Percentiles rank a stretch among this genome's conserved stretches.
These are phyloP conservation scores for Nissolia schottii DNA, from an alignment of 306 rosid genomes.

Conservation along the genomic window DNA sequence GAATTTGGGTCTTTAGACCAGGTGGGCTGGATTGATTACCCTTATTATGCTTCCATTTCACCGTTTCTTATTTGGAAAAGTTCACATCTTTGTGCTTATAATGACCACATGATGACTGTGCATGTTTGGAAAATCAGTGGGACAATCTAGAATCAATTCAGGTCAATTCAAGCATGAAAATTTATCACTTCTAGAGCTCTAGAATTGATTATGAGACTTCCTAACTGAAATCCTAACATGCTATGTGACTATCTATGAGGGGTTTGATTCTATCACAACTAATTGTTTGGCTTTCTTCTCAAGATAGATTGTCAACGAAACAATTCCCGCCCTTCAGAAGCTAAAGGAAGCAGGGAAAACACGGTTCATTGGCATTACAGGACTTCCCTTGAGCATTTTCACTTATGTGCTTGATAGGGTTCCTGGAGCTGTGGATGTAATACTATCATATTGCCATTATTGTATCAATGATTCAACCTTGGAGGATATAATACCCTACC, in stretches of 20 bases:
- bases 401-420: conserved; percentile 84
- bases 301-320: conserved; percentile 70
- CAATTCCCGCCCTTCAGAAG: conserved; percentile 79
- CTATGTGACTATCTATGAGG: background rate
- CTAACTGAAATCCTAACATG: too few relatives aligned
- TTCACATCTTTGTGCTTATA: background rate
- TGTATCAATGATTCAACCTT: conserved; percentile 65
- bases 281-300: background rate
- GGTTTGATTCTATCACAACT: background rate
- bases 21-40: conserved; percentile 43
- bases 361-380: conserved; percentile 84
- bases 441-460: conserved; percentile 83
- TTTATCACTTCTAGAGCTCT: too few relatives aligned
- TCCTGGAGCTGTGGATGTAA: conserved; percentile 73
- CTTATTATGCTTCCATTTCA: background rate
- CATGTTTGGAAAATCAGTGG: too few relatives aligned
- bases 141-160: too few relatives aligned
- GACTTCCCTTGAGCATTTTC: conserved; percentile 72
- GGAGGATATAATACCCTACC: conserved; percentile 78
- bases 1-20: conserved; percentile 84
- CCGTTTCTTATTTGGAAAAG: too few relatives aligned
- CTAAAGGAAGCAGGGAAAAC: conserved; percentile 80
- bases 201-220: too few relatives aligned
- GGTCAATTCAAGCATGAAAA: too few relatives aligned
- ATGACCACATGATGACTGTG: too few relatives aligned